Base-by-base conservation (phyloP, 2,329 filamentous ascomycete species). In the Stagonosporopsis rhizophila region DNA sequence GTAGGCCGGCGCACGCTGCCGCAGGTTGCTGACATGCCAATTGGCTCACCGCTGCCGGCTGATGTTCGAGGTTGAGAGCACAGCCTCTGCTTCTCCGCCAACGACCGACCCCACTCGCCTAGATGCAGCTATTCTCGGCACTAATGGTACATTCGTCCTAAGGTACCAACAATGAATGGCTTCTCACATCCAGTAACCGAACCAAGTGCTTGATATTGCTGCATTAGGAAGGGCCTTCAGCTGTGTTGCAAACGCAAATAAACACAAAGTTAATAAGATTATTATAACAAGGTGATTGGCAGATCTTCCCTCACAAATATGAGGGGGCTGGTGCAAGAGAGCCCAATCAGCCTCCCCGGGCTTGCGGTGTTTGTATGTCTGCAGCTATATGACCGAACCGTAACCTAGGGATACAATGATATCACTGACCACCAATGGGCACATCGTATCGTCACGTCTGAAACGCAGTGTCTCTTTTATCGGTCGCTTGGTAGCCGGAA, bases 41-140 rank as follows among this genome's bases (percentile, higher is more conserved):
- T 59, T 54, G 56, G 42, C 44, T 61, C 45, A 64, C 58, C 52
- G 62, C 66, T 62, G 63, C 68, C 68, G 61, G 68, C 55, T 62
- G 52, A 47, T 44, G 48, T 39, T 50, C 60, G 58, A 53, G 44
- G 38, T 53, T 41, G 56, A 53, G 42, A 42, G 59, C 67, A 67
- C 63, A 67, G 68, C 65, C 67, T 64, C 59, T 49, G 35, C 55
- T 47, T 55, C 38, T 48, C 47, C 56, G 45, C 17, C 45, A 56
- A 44, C 53, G 44, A 35, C 23, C 54, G 28, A 40, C 46, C 45
- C 52, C 50, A 52, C 59, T 22, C 45, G 44, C 52, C 51, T 19
- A 35, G 47, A 45, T 14, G 44, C 32, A 48, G 28, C 40, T 58
- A 56, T 58, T 51, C 57, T 62, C 59, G 52, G 58, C 54, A 51